These are phyloP conservation scores for Elsinoe arachidis DNA, from an alignment of 2,329 filamentous ascomycete species.

Conservation along the genomic window DNA sequence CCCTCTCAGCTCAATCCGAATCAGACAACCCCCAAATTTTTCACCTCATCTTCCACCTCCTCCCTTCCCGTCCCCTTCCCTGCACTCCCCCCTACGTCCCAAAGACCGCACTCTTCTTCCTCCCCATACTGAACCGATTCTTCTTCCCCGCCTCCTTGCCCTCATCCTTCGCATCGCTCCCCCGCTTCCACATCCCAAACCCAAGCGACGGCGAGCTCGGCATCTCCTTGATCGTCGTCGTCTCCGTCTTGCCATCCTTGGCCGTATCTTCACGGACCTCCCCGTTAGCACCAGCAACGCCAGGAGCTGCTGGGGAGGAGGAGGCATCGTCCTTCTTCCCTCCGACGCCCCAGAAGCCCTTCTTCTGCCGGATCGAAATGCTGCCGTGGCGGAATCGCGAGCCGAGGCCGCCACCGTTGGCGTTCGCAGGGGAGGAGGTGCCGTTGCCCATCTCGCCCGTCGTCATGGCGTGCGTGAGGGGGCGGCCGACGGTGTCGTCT, in stretches of 20 bases:
- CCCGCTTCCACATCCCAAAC: slow-evolving; percentile 13
- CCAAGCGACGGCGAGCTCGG: slow-evolving; percentile 7
- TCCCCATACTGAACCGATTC: slow-evolving; percentile 59
- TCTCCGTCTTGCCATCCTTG: slow-evolving; percentile 23
- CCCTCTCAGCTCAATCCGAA: too few species aligned
- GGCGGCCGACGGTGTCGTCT: neutral
- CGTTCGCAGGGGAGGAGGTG: neutral
- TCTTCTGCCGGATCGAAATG: slow-evolving; percentile 71
- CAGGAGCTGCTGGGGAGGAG: neutral
- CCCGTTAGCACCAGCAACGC: slow-evolving; percentile 24
- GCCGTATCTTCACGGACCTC: slow-evolving; percentile 27
- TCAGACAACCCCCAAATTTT: neutral
- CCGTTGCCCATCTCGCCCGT: slow-evolving; percentile 10
- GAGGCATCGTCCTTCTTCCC: slow-evolving; percentile 32
- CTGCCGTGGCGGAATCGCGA: slow-evolving; percentile 60
- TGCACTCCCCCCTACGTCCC: neutral
- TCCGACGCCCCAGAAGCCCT: slow-evolving; percentile 49
- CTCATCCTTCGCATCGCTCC: slow-evolving; percentile 5
- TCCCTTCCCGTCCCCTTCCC: neutral
- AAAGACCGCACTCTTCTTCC: slow-evolving; percentile 52
- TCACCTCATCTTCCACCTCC: neutral
- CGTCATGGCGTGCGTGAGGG: neutral
- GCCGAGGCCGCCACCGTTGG: slow-evolving; percentile 34
- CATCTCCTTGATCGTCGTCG: slow-evolving; percentile 13
- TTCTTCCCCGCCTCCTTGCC: slow-evolving; percentile 39